Evolutionary conservation across 139 green algal genomes (phyloP).

Genomic region (Spirogloea muscicola): DNA sequence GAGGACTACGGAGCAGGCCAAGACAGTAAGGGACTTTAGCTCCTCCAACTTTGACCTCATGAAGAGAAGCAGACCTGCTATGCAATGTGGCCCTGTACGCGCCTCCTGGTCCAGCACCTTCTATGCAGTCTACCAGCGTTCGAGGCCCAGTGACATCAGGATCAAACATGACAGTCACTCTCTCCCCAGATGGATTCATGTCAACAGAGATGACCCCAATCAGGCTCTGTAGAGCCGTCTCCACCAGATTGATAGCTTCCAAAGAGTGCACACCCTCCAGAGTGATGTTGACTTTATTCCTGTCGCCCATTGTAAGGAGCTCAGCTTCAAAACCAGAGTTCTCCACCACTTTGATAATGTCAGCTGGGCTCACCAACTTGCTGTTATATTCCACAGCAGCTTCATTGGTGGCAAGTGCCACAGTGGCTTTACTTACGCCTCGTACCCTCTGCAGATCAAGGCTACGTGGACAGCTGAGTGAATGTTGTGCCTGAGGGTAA

Average conservation of each 20-base stretch:
- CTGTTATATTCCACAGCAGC: constrained; percentile 29
- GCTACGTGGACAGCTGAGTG: no score
- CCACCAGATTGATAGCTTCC: background rate
- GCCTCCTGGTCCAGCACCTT: constrained; percentile 7
- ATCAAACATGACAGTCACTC: constrained; percentile 56
- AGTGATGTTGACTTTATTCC: constrained; percentile 6
- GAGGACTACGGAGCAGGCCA: no score
- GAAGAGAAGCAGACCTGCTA: no score
- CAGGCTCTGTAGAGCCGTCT: background rate
- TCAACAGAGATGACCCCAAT: background rate
- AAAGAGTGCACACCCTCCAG: background rate
- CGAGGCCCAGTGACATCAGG: constrained; percentile 62
- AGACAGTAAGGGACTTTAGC: no score
- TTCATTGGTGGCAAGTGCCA: constrained; percentile 30
- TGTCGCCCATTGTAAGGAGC: constrained; percentile 18
- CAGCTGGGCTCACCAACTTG: background rate
- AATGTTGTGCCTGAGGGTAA: no score
- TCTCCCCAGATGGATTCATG: constrained; percentile 7
- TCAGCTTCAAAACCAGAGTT: constrained; percentile 26
- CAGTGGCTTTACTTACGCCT: constrained; percentile 17
- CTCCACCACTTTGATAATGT: constrained; percentile 26
- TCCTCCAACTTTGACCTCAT: no score
- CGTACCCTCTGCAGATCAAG: constrained; percentile 17
- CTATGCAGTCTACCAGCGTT: constrained; percentile 65
- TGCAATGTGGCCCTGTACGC: no score